A percentile compares a stretch with the other conserved stretches of the same genome.
Conservation (phyloP, 306 rosid species). For the Cucurbita pepo region DNA sequence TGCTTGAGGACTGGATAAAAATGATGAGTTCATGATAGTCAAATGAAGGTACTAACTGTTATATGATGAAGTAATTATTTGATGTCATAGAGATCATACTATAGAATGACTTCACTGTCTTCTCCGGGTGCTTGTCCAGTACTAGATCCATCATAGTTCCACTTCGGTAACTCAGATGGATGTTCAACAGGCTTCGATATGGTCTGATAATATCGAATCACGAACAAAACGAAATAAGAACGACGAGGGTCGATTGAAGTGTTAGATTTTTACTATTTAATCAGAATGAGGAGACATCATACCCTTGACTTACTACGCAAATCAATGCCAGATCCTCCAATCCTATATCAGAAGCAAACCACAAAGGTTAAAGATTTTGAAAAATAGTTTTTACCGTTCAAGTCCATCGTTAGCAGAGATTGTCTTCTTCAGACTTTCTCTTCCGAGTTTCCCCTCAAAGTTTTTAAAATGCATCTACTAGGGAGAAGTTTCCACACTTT, state of each 20-base stretch:
- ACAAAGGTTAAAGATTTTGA: background rate
- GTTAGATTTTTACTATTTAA: background rate
- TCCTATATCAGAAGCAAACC: slow-evolving; percentile 31
- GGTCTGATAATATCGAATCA: slow-evolving; percentile 41
- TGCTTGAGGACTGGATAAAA: slow-evolving; percentile 70
- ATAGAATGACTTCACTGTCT: slow-evolving; percentile 97
- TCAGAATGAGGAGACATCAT: slow-evolving; percentile 12
- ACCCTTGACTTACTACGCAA: slow-evolving; percentile 95
- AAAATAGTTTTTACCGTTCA: background rate
- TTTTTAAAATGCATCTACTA: too few relatives aligned
- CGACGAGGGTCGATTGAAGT: background rate
- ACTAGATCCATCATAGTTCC: slow-evolving; percentile 99
- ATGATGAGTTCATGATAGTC: slow-evolving; percentile 9
- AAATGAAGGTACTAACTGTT: background rate
- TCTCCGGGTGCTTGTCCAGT: slow-evolving; percentile 99
- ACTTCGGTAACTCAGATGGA: slow-evolving; percentile 95
- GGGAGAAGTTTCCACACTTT: too few relatives aligned
- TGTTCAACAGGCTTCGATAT: slow-evolving; percentile 74
- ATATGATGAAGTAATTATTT: background rate
- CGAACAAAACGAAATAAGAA: slow-evolving; percentile 5
- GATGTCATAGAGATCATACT: slow-evolving; percentile 45
- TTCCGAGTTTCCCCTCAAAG: too few relatives aligned
- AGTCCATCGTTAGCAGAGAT: too few relatives aligned
- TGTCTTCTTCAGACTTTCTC: too few relatives aligned
- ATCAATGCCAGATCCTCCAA: slow-evolving; percentile 90